A percentile compares a stretch with the other conserved stretches of the same genome.
Conservation (phyloP, 2,329 filamentous ascomycete genomes). For the Chaetomiaceae sp. region DNA sequence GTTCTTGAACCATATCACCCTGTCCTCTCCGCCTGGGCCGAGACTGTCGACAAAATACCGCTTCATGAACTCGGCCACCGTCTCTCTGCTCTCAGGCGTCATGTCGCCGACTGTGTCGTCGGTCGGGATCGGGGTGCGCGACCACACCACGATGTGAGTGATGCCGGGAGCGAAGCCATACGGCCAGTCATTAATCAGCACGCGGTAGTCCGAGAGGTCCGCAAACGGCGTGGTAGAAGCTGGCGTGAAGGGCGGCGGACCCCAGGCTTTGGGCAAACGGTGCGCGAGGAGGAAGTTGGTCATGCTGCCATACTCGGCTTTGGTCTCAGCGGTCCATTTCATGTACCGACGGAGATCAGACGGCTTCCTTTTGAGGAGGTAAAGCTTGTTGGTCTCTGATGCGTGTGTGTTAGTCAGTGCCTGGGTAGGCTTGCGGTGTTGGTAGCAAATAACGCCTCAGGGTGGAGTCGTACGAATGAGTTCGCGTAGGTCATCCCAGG, state of each 20-base stretch:
- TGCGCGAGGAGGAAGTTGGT: constrained; percentile 72
- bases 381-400: constrained; percentile 57
- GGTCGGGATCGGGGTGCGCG: constrained; percentile 73
- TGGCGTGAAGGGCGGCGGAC: constrained; percentile 51
- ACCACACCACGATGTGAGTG: constrained; percentile 89
- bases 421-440: background rate
- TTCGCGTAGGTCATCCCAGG: constrained; percentile 67
- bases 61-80: constrained; percentile 66
- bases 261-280: constrained; percentile 66
- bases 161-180: constrained; percentile 67
- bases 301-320: constrained; percentile 71
- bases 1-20: constrained; percentile 87
- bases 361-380: constrained; percentile 72
- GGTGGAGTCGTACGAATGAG: constrained; percentile 53
- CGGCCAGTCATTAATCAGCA: constrained; percentile 89
- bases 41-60: constrained; percentile 62
- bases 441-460: constrained; percentile 2
- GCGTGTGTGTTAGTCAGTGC: constrained; percentile 9
- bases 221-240: constrained; percentile 49
- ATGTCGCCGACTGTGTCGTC: constrained; percentile 66
- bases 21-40: constrained; percentile 44
- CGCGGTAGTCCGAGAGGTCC: constrained; percentile 56
- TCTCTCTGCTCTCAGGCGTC: constrained; percentile 59
- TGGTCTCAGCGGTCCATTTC: constrained; percentile 66
- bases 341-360: constrained; percentile 78